These are phyloP conservation scores for Oenanthe javanica DNA, from an alignment of 140 eudicot species.

Conservation along the genomic window DNA sequence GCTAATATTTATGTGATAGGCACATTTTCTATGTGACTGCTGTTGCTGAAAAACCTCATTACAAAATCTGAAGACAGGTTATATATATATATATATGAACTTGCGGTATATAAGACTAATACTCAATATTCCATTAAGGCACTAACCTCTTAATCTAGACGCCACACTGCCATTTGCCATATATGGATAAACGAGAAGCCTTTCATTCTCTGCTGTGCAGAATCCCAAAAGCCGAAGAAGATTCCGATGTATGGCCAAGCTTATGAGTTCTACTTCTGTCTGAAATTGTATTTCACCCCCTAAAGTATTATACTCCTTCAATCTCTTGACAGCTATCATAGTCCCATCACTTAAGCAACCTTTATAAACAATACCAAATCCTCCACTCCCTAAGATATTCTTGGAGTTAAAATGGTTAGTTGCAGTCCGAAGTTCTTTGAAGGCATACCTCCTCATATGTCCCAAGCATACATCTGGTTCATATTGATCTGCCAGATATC, in stretches of 20 bases:
- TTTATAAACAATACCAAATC: slow-evolving; percentile 80
- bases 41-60: not conserved
- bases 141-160: slow-evolving; percentile 69
- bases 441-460: slow-evolving; percentile 66
- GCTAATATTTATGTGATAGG: not conserved
- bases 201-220: slow-evolving; percentile 71
- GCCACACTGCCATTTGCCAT: slow-evolving; percentile 94
- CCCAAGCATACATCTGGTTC: slow-evolving; percentile 90
- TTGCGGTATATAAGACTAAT: not conserved
- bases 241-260: slow-evolving; percentile 84
- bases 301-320: slow-evolving; percentile 54
- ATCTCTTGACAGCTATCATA: slow-evolving; percentile 70
- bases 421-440: slow-evolving; percentile 73
- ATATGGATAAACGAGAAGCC: slow-evolving; percentile 80
- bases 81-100: too few species aligned
- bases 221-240: slow-evolving; percentile 85
- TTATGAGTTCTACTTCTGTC: slow-evolving; percentile 78
- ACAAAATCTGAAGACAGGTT: not conserved
- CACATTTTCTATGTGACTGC: not conserved
- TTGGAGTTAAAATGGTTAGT: slow-evolving; percentile 66
- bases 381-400: slow-evolving; percentile 71
- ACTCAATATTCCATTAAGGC: not conserved
- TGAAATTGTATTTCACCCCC: slow-evolving; percentile 87
- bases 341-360: slow-evolving; percentile 64
- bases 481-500: slow-evolving; percentile 55